Evolutionary conservation across 78 protist species (phyloP).

Genomic region (Chrysochromulina parva): DNA sequence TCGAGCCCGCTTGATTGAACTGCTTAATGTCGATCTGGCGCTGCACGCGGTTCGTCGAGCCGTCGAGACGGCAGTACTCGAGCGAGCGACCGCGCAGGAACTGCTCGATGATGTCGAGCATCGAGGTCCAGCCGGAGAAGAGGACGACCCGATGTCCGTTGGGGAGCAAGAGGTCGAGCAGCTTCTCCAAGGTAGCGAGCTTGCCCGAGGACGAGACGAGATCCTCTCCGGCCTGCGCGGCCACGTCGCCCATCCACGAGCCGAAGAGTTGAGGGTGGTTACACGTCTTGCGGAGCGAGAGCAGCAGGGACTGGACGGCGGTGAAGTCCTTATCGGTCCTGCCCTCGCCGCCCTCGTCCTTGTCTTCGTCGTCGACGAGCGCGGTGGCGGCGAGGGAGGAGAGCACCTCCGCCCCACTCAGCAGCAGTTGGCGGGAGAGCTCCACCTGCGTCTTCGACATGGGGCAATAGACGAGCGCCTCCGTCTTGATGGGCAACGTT

Average conservation of each 20-base stretch:
- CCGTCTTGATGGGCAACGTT: conserved; percentile 26
- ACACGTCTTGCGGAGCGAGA: conserved; percentile 73
- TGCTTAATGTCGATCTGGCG: conserved; percentile 42
- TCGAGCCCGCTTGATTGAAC: conserved; percentile 51
- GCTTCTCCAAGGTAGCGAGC: conserved; percentile 82
- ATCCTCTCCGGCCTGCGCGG: not conserved
- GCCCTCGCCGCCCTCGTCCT: not conserved
- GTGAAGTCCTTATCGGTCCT: not conserved
- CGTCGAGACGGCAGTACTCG: conserved; percentile 67
- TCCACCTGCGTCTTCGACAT: not conserved
- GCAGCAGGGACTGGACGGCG: conserved; percentile 2
- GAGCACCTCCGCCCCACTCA: not conserved
- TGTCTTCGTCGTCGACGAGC: not conserved
- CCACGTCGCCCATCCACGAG: conserved; percentile 8
- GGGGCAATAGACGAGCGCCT: conserved; percentile 27
- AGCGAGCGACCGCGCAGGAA: not conserved
- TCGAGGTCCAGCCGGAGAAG: conserved; percentile 74
- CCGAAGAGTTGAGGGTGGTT: conserved; percentile 74
- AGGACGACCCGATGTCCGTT: conserved; percentile 84
- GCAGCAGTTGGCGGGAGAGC: conserved; percentile 26
- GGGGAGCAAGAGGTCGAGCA: conserved; percentile 75
- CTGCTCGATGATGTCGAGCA: conserved; percentile 70
- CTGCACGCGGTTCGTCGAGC: conserved; percentile 50
- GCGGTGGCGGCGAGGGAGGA: not conserved
- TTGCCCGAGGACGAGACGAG: conserved; percentile 86